Base-by-base conservation (phyloP, 2,329 filamentous ascomycete species). In the Cladorrhinum sp. region DNA sequence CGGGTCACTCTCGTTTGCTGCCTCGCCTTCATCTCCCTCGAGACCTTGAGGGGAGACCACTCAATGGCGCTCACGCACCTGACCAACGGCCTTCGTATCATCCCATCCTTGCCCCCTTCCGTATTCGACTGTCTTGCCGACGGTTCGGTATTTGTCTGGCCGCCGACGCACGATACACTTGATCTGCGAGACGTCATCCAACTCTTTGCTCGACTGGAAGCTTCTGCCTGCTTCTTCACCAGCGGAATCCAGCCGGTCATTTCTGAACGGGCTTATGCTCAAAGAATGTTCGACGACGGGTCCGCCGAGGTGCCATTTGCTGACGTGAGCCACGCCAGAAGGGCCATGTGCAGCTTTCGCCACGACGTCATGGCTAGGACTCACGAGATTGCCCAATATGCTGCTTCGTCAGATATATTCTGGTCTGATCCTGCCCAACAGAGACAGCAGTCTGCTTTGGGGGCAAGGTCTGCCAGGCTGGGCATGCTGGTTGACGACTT, bases 1-100 rank as follows among this genome's bases (percentile, higher is more conserved):
- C 64, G 62, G 18, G 53, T 71, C 10, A 70, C 66, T 1, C 66
- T 71, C 26, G 56, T 69, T 36, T 71, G 70, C 62, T 71, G 70
- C 39, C 62, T 71, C 16, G 65, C 65, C 28, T 71, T 70, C 50
- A 69, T 71, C 61, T 70, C 65, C 52, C 65, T 71, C 56, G 70
- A 71, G 59, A 66, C 65, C 3, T 60, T 71, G 24, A 64, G 69
- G 3, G 59, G 59, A 9, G 67, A 69, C 60, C 66, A 69, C 59
- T 55, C 54, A 3, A 64, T 62, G 9, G 68, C 68, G 23, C 59
- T 71, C 8, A 66, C 61, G 14, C 70, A 71, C 49, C 62, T 71
- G 16, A 59, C 60, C 49, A 71, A 71, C 58, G 70, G 70, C 48
- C 66, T 71, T 3, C 65, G 65, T 24, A 71, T 71, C 48, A 60